Evolutionary conservation across 2,329 filamentous ascomycete genomes (phyloP), one percentile per base, ranked within the genome.

Genomic region (Periconia sp.): DNA sequence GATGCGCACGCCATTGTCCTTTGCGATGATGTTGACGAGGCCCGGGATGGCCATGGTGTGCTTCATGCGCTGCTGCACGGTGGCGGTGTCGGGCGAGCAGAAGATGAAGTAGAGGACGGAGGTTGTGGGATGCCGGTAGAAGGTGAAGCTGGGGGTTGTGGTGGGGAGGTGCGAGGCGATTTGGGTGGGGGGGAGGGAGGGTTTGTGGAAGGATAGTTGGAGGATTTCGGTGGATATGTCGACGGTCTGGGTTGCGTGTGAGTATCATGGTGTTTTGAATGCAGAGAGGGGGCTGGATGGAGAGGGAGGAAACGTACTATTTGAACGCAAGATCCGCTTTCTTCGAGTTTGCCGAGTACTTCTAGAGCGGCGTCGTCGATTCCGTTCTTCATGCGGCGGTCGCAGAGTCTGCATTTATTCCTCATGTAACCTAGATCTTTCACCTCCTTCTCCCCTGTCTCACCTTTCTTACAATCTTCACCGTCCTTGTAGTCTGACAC

Each of bases 371-470:
- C 49, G 1, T 52, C 31, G 9, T 46, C 40, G 23, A 65, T 61
- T 5, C 44, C 50, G 35, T 65, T 62, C 48, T 63, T 62, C 63
- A 66, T 65, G 4, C 63, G 58, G 10, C 60, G 57, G 32, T 65
- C 61, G 38, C 63, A 65, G 16, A 65, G 50, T 5, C 58, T 53
- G 30, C 63, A 65, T 43, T 59, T 55, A 31, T 56, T 64, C 33
- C 48, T 52, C 36, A 46, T 52, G 48, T 65, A 52, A 8, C 57
- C 56, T 3, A 49, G 24, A 30, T 61, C 59, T 22, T 46, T 48
- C 2, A 42, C 12, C n/a, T 29, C 18, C 10, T 6, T n/a, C 9
- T 28, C 22, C 25, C 21, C 23, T 11, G 3, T n/a, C 10, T 12
- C 11, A 9, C 16, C 18, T 10, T 26, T 9, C 6, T 39, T 19